Conservation (phyloP, 192 early-diverging fungal genomes). For the Rhizoclosmatium sp. region DNA sequence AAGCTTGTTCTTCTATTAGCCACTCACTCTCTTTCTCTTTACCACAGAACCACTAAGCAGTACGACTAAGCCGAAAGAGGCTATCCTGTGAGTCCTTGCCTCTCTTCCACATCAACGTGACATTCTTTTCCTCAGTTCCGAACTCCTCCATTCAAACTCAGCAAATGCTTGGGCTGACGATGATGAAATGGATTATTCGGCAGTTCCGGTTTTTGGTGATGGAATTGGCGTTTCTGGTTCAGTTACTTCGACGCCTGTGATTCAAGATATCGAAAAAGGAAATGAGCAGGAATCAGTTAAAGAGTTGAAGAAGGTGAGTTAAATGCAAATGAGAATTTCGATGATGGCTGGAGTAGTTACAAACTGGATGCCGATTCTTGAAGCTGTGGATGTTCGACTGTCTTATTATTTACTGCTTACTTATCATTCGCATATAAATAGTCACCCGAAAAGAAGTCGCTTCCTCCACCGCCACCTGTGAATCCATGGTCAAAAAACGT, state of each 20-base stretch:
- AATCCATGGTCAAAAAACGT: not conserved
- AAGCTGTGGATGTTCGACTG: not conserved
- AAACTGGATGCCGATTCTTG: not conserved
- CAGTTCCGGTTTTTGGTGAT: constrained; percentile 45
- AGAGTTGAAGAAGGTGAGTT: not conserved
- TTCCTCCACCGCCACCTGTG: not conserved
- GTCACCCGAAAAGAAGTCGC: not conserved
- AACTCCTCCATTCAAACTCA: not conserved
- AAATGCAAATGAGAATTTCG: not conserved
- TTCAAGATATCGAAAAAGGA: not conserved
- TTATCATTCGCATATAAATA: not conserved
- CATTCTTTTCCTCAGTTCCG: not conserved
- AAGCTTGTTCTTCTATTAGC: too few relatives aligned
- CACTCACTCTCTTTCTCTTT: too few relatives aligned
- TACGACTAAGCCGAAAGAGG: not conserved
- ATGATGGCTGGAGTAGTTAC: too few relatives aligned
- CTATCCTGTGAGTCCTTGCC: not conserved
- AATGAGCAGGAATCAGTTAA: not conserved
- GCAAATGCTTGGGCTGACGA: constrained; percentile 43
- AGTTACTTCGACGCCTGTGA: not conserved
- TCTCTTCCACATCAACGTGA: not conserved
- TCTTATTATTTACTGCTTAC: not conserved
- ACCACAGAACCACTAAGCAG: too few relatives aligned
- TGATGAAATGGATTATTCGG: constrained; percentile 45
- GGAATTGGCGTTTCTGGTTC: constrained; percentile 25